A percentile compares a stretch with the other conserved stretches of the same genome.
These are phyloP conservation scores for Colletotrichum tofieldiae DNA, from an alignment of 2,329 filamentous ascomycete species.

Conservation along the genomic window DNA sequence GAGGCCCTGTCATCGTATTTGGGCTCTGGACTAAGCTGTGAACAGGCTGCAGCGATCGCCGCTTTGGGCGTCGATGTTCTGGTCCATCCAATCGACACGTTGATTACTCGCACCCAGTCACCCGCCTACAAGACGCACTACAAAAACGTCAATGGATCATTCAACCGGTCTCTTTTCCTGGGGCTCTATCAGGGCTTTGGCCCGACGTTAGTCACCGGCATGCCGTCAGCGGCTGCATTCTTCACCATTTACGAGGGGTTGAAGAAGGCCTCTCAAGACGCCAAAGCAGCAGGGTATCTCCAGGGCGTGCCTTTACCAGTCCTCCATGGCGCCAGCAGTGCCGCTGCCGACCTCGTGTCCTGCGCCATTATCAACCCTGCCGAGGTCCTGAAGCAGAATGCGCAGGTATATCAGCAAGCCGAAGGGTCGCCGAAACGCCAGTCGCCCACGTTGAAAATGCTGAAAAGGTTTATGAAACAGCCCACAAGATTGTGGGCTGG, in stretches of 20 bases:
- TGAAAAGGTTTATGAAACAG: slow-evolving; percentile 8
- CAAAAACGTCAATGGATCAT: slow-evolving; percentile 30
- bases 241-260: slow-evolving; percentile 44
- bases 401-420: slow-evolving; percentile 36
- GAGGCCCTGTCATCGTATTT: neutral
- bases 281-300: slow-evolving; percentile 18
- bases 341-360: slow-evolving; percentile 41
- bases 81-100: slow-evolving; percentile 44
- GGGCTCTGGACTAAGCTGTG: neutral
- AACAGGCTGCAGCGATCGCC: slow-evolving; percentile 27
- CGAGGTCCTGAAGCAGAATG: slow-evolving; percentile 46
- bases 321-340: slow-evolving; percentile 40
- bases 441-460: slow-evolving; percentile 8
- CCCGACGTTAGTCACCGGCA: slow-evolving; percentile 41
- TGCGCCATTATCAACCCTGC: slow-evolving; percentile 44
- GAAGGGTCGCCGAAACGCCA: neutral
- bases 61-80: slow-evolving; percentile 37
- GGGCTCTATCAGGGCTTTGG: slow-evolving; percentile 46
- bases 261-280: slow-evolving; percentile 21
- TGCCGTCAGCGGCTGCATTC: slow-evolving; percentile 43
- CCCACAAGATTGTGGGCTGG: slow-evolving; percentile 19
- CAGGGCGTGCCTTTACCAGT: slow-evolving; percentile 36
- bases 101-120: slow-evolving; percentile 45
- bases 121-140: slow-evolving; percentile 41
- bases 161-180: slow-evolving; percentile 38